A percentile compares a stretch with the other conserved stretches of the same genome.
phyloP scores from a whole-genome alignment of 2,329 filamentous ascomycete species.

The Arachnopeziza araneosa region DNA sequence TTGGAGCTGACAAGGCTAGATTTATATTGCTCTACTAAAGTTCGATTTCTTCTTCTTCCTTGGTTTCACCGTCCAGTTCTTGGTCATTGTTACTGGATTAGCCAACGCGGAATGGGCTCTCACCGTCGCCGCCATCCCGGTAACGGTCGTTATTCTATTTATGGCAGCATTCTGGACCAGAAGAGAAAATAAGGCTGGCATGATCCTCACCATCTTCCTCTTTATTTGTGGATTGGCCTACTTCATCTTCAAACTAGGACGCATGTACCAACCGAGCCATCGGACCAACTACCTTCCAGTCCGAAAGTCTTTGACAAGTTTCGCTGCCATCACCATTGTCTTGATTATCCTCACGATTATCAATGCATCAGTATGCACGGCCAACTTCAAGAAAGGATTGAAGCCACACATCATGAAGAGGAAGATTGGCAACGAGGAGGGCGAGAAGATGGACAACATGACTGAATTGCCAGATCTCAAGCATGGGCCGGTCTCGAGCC shows the following conservation, averaged over 20 bases:
- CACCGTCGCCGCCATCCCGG: slow-evolving; percentile 82
- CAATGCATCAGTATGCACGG: slow-evolving; percentile 81
- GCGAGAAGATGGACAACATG: slow-evolving; percentile 45
- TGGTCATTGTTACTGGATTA: slow-evolving; percentile 75
- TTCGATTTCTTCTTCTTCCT: slow-evolving; percentile 99
- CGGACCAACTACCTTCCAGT: slow-evolving; percentile 66
- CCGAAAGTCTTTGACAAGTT: slow-evolving; percentile 80
- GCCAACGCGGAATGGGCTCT: slow-evolving; percentile 73
- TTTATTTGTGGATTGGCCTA: slow-evolving; percentile 88
- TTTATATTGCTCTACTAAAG: slow-evolving; percentile 95
- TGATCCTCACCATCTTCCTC: slow-evolving; percentile 71
- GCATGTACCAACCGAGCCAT: slow-evolving; percentile 74
- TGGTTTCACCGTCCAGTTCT: slow-evolving; percentile 95
- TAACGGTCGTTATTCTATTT: slow-evolving; percentile 85
- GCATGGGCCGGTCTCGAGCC: slow-evolving; percentile 34
- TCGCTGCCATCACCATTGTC: slow-evolving; percentile 87
- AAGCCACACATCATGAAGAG: slow-evolving; percentile 74
- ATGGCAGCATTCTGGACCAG: slow-evolving; percentile 81
- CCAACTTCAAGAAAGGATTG: slow-evolving; percentile 84
- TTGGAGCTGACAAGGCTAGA: slow-evolving; percentile 46
- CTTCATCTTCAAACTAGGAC: slow-evolving; percentile 96
- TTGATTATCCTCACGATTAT: slow-evolving; percentile 83
- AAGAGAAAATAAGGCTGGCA: slow-evolving; percentile 73
- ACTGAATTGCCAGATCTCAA: slow-evolving; percentile 39
- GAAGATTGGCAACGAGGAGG: slow-evolving; percentile 39